Evolutionary conservation across 345 rosid species (phyloP), one percentile per base, ranked within the genome.

Genomic region (Diplotaxis tenuifolia): DNA sequence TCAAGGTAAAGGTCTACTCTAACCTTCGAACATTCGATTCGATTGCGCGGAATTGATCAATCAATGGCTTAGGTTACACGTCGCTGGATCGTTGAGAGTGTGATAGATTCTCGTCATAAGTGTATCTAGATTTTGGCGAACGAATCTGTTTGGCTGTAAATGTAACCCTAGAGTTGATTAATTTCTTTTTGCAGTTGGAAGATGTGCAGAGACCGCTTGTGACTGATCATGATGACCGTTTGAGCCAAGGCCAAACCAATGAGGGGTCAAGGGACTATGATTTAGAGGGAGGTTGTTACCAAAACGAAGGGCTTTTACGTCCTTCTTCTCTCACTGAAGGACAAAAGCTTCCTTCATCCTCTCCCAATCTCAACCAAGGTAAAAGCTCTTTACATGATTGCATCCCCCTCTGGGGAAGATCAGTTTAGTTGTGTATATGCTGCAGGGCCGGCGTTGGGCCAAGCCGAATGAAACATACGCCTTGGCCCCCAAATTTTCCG

Each of bases 141-240:
- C n/a, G n/a, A 25, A 25, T 25, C 7, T 29, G 32, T 42, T 42
- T 36, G n/a, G 50, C 50, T 42, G 12, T 40, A 42, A 42, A 42
- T 16, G 50, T 42, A 47, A 47, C 53, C 53, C 53, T 47, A 47
- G 7, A 21, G n/a, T 20, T 47, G 21, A 16, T 47, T 47, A 15
- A 2, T 6, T n/a, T 15, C n/a, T 7, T 6, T 47, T 71, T 49
- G 58, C 67, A 91, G 96, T 80, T 63, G 27, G 89, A 75, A 38
- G 96, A 87, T 34, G 77, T 90, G 71, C 93, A 88, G 73, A 84
- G 93, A 74, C 94, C 96, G 21, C 94, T 95, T 74, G 76, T 92
- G 20, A 72, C 88, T 12, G 89, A 87, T n/a, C n/a, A n/a, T 76
- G 78, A 74, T 59, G 89, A 42, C 6, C 80, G 76, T 40, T 38